Evolutionary conservation across 176 grass and related monocot genomes (phyloP).

Genomic region (Cocos nucifera): DNA sequence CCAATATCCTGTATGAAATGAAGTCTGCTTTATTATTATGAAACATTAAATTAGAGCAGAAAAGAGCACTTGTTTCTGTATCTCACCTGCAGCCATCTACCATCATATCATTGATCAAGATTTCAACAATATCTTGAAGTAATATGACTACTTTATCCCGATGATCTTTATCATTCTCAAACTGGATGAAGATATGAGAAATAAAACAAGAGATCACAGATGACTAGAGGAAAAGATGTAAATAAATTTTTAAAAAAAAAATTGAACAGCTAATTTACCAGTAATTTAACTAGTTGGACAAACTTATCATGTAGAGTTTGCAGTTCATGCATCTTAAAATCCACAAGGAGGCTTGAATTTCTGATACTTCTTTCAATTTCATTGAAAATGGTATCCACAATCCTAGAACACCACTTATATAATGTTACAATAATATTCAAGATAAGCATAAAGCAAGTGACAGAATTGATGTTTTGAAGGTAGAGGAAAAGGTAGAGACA

Average conservation of each 20-base stretch:
- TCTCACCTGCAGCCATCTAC: slow-evolving; percentile 63
- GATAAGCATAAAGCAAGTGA: not conserved
- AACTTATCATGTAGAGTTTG: slow-evolving; percentile 54
- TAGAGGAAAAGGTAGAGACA: slow-evolving; percentile 4
- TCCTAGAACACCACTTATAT: slow-evolving; percentile 39
- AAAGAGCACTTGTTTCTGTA: slow-evolving; percentile 5
- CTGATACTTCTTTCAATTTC: slow-evolving; percentile 61
- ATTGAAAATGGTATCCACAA: slow-evolving; percentile 49
- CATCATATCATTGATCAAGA: slow-evolving; percentile 83
- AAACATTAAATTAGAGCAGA: slow-evolving; percentile 2
- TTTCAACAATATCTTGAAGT: slow-evolving; percentile 91
- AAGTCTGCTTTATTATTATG: slow-evolving; percentile 12
- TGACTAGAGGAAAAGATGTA: not conserved
- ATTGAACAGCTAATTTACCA: slow-evolving; percentile 41
- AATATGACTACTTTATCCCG: slow-evolving; percentile 62
- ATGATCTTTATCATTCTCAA: slow-evolving; percentile 50
- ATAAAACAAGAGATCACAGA: slow-evolving; percentile 9
- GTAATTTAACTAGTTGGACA: slow-evolving; percentile 44
- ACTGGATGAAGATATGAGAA: slow-evolving; percentile 34
- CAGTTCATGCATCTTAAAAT: slow-evolving; percentile 67
- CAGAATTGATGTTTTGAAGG: too few species aligned
- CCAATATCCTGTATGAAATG: slow-evolving; percentile 53
- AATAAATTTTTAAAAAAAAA: slow-evolving; percentile 3
- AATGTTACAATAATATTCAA: slow-evolving; percentile 4
- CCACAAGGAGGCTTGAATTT: slow-evolving; percentile 51